Percentiles rank a stretch among this genome's conserved stretches.
Evolutionary conservation across 441 rosid species (phyloP).

Genomic region (Gossypium gossypioides): DNA sequence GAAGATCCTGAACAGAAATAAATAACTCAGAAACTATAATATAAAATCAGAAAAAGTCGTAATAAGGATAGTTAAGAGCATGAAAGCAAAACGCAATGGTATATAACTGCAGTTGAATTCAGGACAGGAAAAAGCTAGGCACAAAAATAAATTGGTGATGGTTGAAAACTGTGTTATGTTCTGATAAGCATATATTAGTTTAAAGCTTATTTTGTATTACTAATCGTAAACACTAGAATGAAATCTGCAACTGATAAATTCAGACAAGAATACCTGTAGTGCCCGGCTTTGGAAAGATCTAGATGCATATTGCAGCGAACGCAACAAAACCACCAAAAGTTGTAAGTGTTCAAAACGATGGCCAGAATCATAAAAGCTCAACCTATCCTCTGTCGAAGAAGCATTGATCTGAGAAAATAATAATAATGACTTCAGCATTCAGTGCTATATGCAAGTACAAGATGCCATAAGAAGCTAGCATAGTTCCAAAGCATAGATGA

Average conservation of each 20-base stretch:
- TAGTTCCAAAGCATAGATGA: neutral
- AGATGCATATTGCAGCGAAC: constrained; percentile 76
- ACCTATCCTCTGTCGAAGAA: constrained; percentile 82
- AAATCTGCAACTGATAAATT: constrained; percentile 5
- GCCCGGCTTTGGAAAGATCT: constrained; percentile 79
- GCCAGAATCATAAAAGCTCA: constrained; percentile 87
- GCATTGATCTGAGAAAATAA: constrained; percentile 69
- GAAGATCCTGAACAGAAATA: constrained; percentile 93
- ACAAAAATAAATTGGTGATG: neutral
- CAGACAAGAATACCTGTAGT: constrained; percentile 59
- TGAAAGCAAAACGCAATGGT: constrained; percentile 2
- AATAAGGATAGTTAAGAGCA: constrained; percentile 18
- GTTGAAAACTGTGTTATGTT: neutral
- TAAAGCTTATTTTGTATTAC: constrained; percentile 7
- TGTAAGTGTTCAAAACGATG: constrained; percentile 88
- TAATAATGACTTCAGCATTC: neutral
- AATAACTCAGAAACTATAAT: constrained; percentile 39
- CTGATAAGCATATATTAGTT: neutral
- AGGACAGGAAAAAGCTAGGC: constrained; percentile 1
- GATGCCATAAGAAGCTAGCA: neutral
- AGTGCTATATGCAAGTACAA: neutral
- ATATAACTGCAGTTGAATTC: neutral
- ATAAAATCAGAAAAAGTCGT: constrained; percentile 5
- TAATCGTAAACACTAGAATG: neutral
- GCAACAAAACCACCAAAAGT: constrained; percentile 81